phyloP scores from a whole-genome alignment of 2,329 filamentous ascomycete species.

The Fusarium xylarioides region DNA sequence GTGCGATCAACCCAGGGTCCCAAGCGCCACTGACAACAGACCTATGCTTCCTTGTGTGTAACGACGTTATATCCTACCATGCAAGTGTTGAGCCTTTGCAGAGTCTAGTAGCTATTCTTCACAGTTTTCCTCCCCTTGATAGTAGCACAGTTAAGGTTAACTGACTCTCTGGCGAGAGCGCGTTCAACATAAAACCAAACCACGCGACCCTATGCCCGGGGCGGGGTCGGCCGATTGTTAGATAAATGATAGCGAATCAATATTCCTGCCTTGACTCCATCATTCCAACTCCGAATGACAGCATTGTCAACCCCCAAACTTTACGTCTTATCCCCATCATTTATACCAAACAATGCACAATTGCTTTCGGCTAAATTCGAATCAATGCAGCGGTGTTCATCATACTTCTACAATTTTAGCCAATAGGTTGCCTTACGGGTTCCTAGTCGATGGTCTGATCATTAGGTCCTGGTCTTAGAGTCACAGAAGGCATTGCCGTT shows the following conservation, averaged over 20 bases:
- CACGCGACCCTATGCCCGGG: background rate
- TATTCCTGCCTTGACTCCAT: background rate
- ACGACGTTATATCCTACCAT: background rate
- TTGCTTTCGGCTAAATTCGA: background rate
- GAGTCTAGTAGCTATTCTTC: background rate
- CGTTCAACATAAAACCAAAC: background rate
- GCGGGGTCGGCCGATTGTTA: background rate
- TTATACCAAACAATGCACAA: background rate
- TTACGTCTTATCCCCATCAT: background rate
- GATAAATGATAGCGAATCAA: background rate
- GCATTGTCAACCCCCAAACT: background rate
- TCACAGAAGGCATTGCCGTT: background rate
- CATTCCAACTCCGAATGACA: background rate
- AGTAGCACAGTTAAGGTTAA: background rate
- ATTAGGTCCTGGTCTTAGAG: background rate
- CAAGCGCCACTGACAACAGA: background rate
- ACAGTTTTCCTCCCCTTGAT: background rate
- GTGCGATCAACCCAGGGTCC: conserved; percentile 1
- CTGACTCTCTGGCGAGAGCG: background rate
- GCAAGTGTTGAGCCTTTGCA: too few species aligned
- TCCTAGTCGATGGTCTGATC: background rate
- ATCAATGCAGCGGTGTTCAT: background rate
- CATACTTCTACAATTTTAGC: background rate
- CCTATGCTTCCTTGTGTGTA: background rate
- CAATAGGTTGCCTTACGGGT: background rate